Conservation (phyloP, 1,284 basidiomycete genomes). For the Puccinia hordei region DNA sequence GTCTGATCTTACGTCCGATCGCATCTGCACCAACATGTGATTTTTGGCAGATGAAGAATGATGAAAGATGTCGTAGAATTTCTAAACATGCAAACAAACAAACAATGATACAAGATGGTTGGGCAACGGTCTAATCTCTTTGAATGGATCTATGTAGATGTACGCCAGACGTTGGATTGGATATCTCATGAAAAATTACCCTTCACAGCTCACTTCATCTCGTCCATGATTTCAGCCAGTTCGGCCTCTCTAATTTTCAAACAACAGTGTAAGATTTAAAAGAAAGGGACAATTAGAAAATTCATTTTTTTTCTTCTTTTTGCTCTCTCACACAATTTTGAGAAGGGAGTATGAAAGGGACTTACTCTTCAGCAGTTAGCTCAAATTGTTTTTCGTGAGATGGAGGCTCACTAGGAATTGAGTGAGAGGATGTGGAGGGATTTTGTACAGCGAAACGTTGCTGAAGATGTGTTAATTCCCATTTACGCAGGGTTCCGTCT, state of each 20-base stretch:
- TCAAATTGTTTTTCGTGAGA: constrained; percentile 13
- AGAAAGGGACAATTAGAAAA: too few relatives aligned
- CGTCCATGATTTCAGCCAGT: constrained; percentile 8
- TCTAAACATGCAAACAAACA: too few relatives aligned
- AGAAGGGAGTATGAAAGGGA: neutral
- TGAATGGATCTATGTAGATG: too few relatives aligned
- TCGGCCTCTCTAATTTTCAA: neutral
- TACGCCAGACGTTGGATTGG: too few relatives aligned
- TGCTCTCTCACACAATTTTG: neutral
- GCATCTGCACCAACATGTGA: too few relatives aligned
- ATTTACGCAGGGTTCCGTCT: constrained; percentile 80
- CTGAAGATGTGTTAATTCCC: constrained; percentile 65
- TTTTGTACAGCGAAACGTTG: neutral
- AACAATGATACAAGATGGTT: too few relatives aligned
- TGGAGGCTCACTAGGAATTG: constrained; percentile 53
- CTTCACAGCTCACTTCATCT: neutral
- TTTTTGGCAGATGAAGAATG: too few relatives aligned
- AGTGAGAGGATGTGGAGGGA: constrained; percentile 38
- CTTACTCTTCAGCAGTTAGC: constrained; percentile 24
- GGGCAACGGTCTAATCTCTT: too few relatives aligned
- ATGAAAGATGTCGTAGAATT: too few relatives aligned
- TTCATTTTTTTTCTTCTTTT: neutral
- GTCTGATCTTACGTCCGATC: too few relatives aligned
- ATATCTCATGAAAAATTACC: neutral
- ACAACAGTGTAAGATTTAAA: neutral